Evolutionary conservation across 176 grass and related monocot genomes (phyloP).

Genomic region (Stipa capillata): DNA sequence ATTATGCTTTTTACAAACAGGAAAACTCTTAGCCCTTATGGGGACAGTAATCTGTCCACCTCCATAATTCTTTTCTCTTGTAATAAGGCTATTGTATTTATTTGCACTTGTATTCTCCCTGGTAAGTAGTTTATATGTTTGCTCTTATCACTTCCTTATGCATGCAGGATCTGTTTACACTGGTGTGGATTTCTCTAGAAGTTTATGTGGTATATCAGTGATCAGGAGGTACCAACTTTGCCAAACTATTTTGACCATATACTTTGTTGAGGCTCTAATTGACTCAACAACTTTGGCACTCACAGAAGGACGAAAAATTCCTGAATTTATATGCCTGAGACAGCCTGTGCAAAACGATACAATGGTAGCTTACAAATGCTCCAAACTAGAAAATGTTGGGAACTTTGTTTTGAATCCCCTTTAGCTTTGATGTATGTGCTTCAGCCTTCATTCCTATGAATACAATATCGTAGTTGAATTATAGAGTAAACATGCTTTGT

Average conservation of each 20-base stretch:
- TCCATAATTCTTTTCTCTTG: neutral
- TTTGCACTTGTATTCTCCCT: conserved; percentile 9
- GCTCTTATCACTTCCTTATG: conserved; percentile 2
- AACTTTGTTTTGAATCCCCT: neutral
- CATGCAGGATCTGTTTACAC: conserved; percentile 40
- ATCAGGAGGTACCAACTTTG: conserved; percentile 78
- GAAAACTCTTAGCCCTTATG: neutral
- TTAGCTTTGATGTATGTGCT: neutral
- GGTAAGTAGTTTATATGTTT: conserved; percentile 18
- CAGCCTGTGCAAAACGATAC: neutral
- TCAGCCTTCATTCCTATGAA: neutral
- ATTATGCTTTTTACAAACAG: neutral
- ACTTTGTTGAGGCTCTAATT: neutral
- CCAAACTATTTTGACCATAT: neutral
- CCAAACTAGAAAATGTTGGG: neutral
- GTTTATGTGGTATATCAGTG: conserved; percentile 93
- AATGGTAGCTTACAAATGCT: conserved; percentile 8
- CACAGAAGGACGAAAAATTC: neutral
- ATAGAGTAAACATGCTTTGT: neutral
- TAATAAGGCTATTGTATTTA: neutral
- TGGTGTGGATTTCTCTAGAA: conserved; percentile 89
- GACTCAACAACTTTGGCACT: neutral
- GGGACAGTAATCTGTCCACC: neutral
- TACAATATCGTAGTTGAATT: neutral
- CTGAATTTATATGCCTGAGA: neutral